phyloP scores from a whole-genome alignment of 345 rosid genomes.

The Reutealis trisperma region DNA sequence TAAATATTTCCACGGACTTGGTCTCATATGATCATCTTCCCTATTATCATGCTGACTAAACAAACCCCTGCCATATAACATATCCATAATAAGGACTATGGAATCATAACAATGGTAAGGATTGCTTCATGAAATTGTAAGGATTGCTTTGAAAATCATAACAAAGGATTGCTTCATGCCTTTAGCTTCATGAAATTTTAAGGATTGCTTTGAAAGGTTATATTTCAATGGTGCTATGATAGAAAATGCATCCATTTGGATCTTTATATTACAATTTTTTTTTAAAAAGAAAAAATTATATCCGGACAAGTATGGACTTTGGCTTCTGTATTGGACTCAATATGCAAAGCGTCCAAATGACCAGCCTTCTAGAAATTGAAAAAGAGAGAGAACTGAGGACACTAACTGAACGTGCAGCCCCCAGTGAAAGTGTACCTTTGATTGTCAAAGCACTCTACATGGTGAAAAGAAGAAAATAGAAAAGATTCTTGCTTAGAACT shows the following conservation, averaged over 20 bases:
- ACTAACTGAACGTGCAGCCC: neutral
- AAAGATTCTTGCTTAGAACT: neutral
- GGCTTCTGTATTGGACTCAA: slow-evolving; percentile 1
- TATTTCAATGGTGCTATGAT: neutral
- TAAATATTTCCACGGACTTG: slow-evolving; percentile 3
- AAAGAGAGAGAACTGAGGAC: neutral
- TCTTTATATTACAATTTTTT: no score
- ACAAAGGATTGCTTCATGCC: no score
- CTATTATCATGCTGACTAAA: slow-evolving; percentile 5
- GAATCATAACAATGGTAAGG: no score
- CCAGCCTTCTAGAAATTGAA: neutral
- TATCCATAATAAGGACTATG: no score
- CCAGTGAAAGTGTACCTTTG: neutral
- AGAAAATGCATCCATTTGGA: neutral
- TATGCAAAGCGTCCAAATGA: neutral
- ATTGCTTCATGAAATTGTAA: no score
- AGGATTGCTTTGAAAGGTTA: neutral
- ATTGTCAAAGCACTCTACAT: neutral
- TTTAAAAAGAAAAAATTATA: no score
- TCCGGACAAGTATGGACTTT: neutral
- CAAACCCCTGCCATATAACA: neutral
- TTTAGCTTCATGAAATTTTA: neutral
- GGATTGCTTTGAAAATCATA: no score
- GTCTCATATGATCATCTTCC: slow-evolving; percentile 8
- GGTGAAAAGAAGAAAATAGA: neutral